Conservation (phyloP, 2,329 filamentous ascomycete species). For the Aotearoamyces nothofagi region DNA sequence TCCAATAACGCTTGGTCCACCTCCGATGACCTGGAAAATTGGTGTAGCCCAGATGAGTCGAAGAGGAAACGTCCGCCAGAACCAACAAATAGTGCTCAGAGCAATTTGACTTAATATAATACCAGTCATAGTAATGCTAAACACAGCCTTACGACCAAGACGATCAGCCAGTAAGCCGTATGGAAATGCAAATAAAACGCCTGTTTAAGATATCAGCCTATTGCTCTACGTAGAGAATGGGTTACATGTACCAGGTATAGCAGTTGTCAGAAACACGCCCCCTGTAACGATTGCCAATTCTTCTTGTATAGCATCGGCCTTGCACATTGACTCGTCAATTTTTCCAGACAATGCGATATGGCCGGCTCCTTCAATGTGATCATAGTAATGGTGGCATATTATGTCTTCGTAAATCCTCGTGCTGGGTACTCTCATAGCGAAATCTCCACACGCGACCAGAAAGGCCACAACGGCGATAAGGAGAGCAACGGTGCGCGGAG, state of each 20-base stretch:
- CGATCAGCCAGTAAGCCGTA: conserved; percentile 24
- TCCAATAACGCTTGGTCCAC: conserved; percentile 19
- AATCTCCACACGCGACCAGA: conserved; percentile 14
- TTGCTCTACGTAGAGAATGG: neutral
- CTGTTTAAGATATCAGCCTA: conserved; percentile 6
- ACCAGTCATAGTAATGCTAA: conserved; percentile 18
- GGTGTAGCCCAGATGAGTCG: conserved; percentile 21
- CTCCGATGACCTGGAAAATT: conserved; percentile 19
- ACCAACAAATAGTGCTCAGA: conserved; percentile 20
- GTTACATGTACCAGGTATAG: conserved; percentile 17
- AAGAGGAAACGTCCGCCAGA: conserved; percentile 18
- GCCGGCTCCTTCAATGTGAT: conserved; percentile 9
- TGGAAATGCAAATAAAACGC: conserved; percentile 20
- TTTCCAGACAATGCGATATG: conserved; percentile 10
- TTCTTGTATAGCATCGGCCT: conserved; percentile 21
- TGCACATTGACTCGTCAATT: conserved; percentile 23
- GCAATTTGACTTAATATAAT: conserved; percentile 15
- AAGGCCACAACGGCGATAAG: conserved; percentile 20
- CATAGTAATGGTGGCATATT: conserved; percentile 23
- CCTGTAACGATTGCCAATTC: conserved; percentile 22
- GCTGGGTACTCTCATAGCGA: conserved; percentile 19
- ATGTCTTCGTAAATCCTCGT: conserved; percentile 24
- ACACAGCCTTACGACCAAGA: conserved; percentile 23
- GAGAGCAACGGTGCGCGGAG: conserved; percentile 17
- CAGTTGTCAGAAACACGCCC: conserved; percentile 15